phyloP scores from a whole-genome alignment of 75 land plant species.

The Cupressus sempervirens region DNA sequence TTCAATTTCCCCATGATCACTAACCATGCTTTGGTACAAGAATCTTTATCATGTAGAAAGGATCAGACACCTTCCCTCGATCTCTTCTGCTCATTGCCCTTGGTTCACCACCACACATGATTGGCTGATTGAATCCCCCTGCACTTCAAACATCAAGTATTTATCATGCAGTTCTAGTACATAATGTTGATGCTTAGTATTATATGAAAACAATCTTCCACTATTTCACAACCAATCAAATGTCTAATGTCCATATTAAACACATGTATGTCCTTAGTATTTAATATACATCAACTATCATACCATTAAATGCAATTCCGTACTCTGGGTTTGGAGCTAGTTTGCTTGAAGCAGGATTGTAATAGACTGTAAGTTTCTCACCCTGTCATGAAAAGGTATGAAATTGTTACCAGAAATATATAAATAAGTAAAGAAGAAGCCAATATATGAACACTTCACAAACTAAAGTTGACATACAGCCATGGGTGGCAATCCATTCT shows the following conservation, averaged over 20 bases:
- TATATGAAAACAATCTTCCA: background rate
- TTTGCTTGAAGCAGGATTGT: slow-evolving; percentile 58
- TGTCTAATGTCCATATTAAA: background rate
- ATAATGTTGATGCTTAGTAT: background rate
- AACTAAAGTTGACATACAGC: slow-evolving; percentile 39
- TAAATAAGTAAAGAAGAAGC: background rate
- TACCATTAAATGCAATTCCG: slow-evolving; percentile 93
- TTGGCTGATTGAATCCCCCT: slow-evolving; percentile 97
- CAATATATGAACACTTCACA: background rate
- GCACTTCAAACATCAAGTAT: slow-evolving; percentile 12
- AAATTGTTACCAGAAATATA: background rate
- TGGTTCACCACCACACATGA: slow-evolving; percentile 96
- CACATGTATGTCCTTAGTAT: background rate
- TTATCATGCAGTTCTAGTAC: background rate
- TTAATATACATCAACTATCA: background rate
- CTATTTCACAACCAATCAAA: background rate
- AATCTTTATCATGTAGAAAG: slow-evolving; percentile 72
- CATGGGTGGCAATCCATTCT: slow-evolving; percentile 71
- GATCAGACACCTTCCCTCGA: slow-evolving; percentile 64
- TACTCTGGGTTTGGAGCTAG: slow-evolving; percentile 60
- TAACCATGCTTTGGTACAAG: slow-evolving; percentile 77
- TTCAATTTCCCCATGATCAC: background rate
- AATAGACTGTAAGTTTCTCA: slow-evolving; percentile 55
- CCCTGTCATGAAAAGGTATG: slow-evolving; percentile 48
- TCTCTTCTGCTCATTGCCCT: slow-evolving; percentile 65